Base-by-base conservation (phyloP, 352 stramenopile species). In the Elongisporangium senticosum region DNA sequence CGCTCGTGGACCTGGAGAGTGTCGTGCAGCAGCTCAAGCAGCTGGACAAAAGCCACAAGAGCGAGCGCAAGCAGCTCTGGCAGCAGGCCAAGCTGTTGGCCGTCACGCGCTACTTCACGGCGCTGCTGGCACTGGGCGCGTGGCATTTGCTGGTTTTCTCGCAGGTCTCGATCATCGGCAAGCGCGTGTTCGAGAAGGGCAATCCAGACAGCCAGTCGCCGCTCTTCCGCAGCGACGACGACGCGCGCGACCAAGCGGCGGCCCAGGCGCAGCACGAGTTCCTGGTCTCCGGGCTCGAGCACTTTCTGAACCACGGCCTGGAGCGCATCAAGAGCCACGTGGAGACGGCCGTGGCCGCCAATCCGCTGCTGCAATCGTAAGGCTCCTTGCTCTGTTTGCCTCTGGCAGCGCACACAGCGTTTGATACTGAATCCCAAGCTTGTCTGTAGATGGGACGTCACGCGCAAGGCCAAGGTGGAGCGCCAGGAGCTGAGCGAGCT, bases 91-190 rank as follows among this genome's bases (percentile, higher is more conserved):
- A 93, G 69, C 64, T 73, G 52, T 67, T 87, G 55, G 81, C 79
- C 1, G 57, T 93, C 37, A 89, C 79, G 67, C 80, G 83, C 15
- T 90, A 90, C 65, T 69, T 91, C 40, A 89, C 79, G 57, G 75
- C 73, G 37, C 74, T 93, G 10, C 62, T 90, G 47, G 79, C 78
- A n/a, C 87, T 90, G 51, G 81, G 72, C 48, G 58, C 90, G 47
- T 90, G 80, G 83, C 83, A 93, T 59, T 40, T 93, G 59, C 77
- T 93, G 17, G 81, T 93, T 43, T 93, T 91, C 53, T 75, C 81
- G 48, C 83, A 93, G 54, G 68, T 93, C 20, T 74, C 78, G 28
- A 79, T 90, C 61, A 87, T 93, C 51, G 83, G 80, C 23, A 89
- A 90, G 65, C 68, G 80, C 51, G 75, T 87, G 39, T 91, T 90